These are phyloP conservation scores for Solanum clarkiae DNA, from an alignment of 257 asterid genomes.

Conservation along the genomic window DNA sequence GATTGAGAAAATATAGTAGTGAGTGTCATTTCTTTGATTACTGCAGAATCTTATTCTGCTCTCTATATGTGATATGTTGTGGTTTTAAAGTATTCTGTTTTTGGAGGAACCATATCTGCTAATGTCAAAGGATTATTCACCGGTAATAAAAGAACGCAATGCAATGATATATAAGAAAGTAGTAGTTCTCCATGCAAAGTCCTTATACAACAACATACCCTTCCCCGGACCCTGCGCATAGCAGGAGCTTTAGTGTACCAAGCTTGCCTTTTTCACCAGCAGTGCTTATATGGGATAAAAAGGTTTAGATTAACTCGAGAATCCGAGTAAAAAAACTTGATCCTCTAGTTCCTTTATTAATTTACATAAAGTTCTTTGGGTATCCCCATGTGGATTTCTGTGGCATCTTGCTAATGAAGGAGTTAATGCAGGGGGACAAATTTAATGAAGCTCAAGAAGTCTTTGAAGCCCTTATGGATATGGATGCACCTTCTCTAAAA, in stretches of 20 bases:
- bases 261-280: not conserved
- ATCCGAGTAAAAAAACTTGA: not conserved
- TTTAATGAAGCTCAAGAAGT: conserved; percentile 85
- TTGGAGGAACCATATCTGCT: not conserved
- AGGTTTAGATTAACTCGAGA: not conserved
- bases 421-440: conserved; percentile 58
- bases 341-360: not conserved
- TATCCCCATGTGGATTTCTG: not conserved
- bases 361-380: not conserved
- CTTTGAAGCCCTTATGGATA: conserved; percentile 53
- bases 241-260: no score
- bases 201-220: no score
- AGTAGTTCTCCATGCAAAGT: not conserved
- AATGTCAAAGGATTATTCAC: not conserved
- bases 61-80: not conserved
- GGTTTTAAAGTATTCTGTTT: not conserved
- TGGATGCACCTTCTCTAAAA: conserved; percentile 56
- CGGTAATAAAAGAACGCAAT: not conserved
- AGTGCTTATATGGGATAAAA: not conserved
- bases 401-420: not conserved
- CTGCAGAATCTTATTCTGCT: not conserved
- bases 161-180: not conserved
- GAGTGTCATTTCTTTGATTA: not conserved
- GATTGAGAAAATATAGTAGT: not conserved
- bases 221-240: no score